Percentiles rank a stretch among this genome's conserved stretches.
Conservation (phyloP, 2,329 filamentous ascomycete genomes). For the Paraconiothyrium brasiliense region DNA sequence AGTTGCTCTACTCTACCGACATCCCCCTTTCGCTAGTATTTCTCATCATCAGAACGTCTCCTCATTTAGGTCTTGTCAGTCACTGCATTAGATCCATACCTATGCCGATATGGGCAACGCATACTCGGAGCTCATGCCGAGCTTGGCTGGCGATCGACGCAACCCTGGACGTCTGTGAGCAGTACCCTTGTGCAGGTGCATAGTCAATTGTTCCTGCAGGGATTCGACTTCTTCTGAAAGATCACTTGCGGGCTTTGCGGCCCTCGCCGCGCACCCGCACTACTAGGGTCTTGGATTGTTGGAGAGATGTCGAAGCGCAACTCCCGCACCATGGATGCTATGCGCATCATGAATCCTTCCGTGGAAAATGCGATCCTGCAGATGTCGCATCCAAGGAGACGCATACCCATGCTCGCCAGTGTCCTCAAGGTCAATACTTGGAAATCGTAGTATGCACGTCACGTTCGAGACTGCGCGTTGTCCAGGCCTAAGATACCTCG, state of each 20-base stretch:
- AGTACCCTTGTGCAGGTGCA: not conserved
- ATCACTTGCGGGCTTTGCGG: not conserved
- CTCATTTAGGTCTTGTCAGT: not conserved
- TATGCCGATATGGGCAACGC: conserved; percentile 4
- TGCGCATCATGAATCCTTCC: conserved; percentile 8
- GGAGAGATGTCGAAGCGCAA: not conserved
- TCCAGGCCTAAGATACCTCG: conserved; percentile 1
- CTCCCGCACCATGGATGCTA: not conserved
- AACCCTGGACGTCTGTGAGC: conserved; percentile 1
- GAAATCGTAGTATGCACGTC: not conserved
- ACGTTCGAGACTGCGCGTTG: not conserved
- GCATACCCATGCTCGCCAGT: not conserved
- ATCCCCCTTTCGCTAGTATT: conserved; percentile 8
- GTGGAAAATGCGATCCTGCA: not conserved
- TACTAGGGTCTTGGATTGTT: not conserved
- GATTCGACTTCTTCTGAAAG: not conserved
- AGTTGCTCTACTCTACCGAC: not conserved
- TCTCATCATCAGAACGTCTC: not conserved
- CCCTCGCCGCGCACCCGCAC: not conserved
- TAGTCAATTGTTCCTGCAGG: not conserved
- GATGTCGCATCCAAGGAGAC: not conserved
- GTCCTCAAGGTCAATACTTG: not conserved
- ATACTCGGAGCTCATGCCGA: conserved; percentile 8
- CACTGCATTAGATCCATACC: conserved; percentile 11
- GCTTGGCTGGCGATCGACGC: conserved; percentile 12